Conservation (phyloP, 495 filamentous ascomycete genomes). For the Hyphodiscus hymeniophilus region DNA sequence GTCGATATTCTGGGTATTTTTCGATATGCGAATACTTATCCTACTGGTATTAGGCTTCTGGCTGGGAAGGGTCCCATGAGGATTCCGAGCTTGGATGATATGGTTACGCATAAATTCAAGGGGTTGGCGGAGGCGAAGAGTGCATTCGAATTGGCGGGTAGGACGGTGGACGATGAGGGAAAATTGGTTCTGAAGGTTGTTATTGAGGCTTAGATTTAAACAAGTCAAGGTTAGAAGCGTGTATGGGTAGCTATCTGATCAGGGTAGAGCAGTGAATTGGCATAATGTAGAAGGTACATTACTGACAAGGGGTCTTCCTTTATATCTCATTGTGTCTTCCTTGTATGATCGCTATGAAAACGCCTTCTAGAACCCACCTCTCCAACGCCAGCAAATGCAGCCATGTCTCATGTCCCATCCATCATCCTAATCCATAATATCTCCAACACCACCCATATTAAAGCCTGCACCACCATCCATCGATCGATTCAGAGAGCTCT, state of each 20-base stretch:
- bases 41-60: constrained; percentile 63
- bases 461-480: not conserved
- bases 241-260: constrained; percentile 4
- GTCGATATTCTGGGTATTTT: constrained; percentile 92
- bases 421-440: constrained; percentile 8
- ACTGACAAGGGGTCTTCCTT: not conserved
- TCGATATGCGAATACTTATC: constrained; percentile 82
- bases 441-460: constrained; percentile 16
- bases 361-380: not conserved
- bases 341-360: not conserved
- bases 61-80: constrained; percentile 45
- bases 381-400: constrained; percentile 7
- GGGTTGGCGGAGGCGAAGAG: constrained; percentile 56
- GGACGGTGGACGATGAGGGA: constrained; percentile 67
- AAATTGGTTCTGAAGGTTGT: constrained; percentile 81
- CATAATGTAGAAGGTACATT: too few species aligned
- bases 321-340: not conserved
- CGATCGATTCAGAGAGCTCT: not conserved
- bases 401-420: constrained; percentile 4
- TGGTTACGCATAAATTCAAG: constrained; percentile 70
- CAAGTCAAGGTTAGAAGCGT: not conserved
- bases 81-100: constrained; percentile 53
- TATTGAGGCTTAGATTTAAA: constrained; percentile 45
- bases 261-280: too few species aligned
- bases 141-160: constrained; percentile 77